A percentile compares a stretch with the other conserved stretches of the same genome.
Conservation (phyloP, 176 grass and related monocot species). For the Triticum turgidum region DNA sequence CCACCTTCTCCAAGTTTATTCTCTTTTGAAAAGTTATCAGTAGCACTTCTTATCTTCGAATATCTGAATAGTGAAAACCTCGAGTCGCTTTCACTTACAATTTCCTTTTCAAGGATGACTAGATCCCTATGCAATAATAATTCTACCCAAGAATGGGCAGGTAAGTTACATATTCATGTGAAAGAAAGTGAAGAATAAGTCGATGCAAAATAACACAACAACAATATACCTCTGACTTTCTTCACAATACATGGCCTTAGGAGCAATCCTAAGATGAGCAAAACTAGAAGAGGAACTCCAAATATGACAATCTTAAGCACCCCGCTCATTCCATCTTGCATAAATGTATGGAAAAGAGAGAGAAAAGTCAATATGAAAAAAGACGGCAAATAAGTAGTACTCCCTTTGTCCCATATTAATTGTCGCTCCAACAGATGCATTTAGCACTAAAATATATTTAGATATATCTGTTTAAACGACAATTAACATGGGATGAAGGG, state of each 20-base stretch:
- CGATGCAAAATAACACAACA: neutral
- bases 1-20: conserved; percentile 60
- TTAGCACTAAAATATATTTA: too few relatives aligned
- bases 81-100: neutral
- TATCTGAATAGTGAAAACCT: neutral
- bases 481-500: too few relatives aligned
- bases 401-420: too few relatives aligned
- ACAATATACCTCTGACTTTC: neutral
- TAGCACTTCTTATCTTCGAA: conserved; percentile 12
- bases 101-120: neutral
- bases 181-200: neutral
- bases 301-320: neutral
- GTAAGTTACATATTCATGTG: neutral
- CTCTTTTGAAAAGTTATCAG: conserved; percentile 28
- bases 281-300: neutral
- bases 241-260: neutral
- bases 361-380: neutral
- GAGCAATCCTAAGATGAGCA: neutral
- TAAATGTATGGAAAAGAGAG: neutral
- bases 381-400: neutral
- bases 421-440: too few relatives aligned
- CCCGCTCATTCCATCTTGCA: neutral
- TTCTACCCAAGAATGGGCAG: neutral
- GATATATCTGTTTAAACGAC: too few relatives aligned
- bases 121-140: neutral